Conservation (phyloP, 805 yeast genomes). For the Limtongia smithiae region DNA sequence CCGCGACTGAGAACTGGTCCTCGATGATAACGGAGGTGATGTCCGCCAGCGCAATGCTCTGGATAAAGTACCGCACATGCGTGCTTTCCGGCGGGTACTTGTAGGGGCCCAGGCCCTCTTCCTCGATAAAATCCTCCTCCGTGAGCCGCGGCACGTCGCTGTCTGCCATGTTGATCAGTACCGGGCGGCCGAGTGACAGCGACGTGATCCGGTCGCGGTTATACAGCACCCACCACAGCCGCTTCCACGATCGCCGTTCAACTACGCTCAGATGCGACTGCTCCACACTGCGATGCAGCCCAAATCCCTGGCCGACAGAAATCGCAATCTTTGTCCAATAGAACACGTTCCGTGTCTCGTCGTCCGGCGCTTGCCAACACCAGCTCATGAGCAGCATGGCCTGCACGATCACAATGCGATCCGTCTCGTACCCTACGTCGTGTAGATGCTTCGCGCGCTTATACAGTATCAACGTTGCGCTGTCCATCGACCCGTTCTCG, state of each 20-base stretch:
- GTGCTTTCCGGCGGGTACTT: conserved; percentile 46
- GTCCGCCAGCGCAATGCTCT: conserved; percentile 61
- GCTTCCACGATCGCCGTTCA: conserved; percentile 51
- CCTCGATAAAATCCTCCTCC: conserved; percentile 59
- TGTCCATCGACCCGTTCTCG: conserved; percentile 44
- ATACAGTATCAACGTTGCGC: conserved; percentile 56
- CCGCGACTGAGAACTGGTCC: conserved; percentile 67
- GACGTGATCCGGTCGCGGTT: conserved; percentile 62
- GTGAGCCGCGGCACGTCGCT: conserved; percentile 71
- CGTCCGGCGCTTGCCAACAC: conserved; percentile 71
- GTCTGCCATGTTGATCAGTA: conserved; percentile 62
- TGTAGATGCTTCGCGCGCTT: conserved; percentile 69
- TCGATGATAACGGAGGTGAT: conserved; percentile 63
- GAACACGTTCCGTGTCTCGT: conserved; percentile 58
- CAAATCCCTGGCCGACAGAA: conserved; percentile 67
- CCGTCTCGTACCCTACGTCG: conserved; percentile 64
- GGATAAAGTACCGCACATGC: conserved; percentile 57
- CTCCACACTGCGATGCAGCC: conserved; percentile 51
- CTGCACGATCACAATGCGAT: conserved; percentile 58
- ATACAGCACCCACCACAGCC: conserved; percentile 66
- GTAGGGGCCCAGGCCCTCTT: conserved; percentile 41
- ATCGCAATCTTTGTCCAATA: conserved; percentile 70
- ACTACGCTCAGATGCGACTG: conserved; percentile 40
- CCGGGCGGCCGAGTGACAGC: conserved; percentile 70
- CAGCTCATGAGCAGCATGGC: conserved; percentile 59